Percentiles rank a stretch among this genome's conserved stretches.
Evolutionary conservation across 495 filamentous ascomycete genomes (phyloP).

Genomic region (Friedmanniomyces simplex): DNA sequence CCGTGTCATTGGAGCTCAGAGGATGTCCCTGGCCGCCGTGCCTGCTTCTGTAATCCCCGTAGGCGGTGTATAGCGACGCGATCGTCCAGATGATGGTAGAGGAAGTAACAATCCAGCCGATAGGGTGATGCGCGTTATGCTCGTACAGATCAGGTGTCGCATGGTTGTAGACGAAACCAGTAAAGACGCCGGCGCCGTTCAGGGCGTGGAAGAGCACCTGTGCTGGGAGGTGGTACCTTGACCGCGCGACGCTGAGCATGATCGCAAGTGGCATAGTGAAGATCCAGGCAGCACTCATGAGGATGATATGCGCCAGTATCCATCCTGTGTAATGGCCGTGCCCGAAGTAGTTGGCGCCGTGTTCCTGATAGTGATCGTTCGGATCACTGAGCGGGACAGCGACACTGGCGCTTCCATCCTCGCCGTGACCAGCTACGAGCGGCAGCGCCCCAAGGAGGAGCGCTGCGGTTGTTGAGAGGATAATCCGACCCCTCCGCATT

Average conservation of each 20-base stretch:
- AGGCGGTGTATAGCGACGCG: slow-evolving; percentile 41
- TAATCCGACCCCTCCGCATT: background rate
- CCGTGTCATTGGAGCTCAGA: slow-evolving; percentile 36
- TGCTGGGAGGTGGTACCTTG: slow-evolving; percentile 57
- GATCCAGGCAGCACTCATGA: slow-evolving; percentile 77
- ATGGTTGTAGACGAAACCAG: slow-evolving; percentile 68
- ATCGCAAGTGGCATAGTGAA: slow-evolving; percentile 74
- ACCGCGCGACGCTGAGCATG: slow-evolving; percentile 75
- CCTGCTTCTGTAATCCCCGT: slow-evolving; percentile 27
- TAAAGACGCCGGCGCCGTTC: slow-evolving; percentile 60
- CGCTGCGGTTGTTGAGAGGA: slow-evolving; percentile 23
- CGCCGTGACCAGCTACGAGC: slow-evolving; percentile 28
- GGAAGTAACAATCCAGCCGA: slow-evolving; percentile 79
- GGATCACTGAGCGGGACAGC: slow-evolving; percentile 6
- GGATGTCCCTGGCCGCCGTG: slow-evolving; percentile 9
- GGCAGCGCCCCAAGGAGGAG: slow-evolving; percentile 29
- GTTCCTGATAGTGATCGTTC: background rate
- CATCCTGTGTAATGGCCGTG: slow-evolving; percentile 52
- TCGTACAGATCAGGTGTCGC: slow-evolving; percentile 81
- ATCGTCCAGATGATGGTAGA: slow-evolving; percentile 57
- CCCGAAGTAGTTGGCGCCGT: slow-evolving; percentile 58
- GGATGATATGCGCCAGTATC: slow-evolving; percentile 65
- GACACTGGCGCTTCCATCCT: slow-evolving; percentile 10
- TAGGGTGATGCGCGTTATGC: slow-evolving; percentile 77
- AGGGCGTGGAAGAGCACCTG: slow-evolving; percentile 67